Base-by-base conservation (phyloP, 768 basidiomycete genomes). In the Grammothele lineata region DNA sequence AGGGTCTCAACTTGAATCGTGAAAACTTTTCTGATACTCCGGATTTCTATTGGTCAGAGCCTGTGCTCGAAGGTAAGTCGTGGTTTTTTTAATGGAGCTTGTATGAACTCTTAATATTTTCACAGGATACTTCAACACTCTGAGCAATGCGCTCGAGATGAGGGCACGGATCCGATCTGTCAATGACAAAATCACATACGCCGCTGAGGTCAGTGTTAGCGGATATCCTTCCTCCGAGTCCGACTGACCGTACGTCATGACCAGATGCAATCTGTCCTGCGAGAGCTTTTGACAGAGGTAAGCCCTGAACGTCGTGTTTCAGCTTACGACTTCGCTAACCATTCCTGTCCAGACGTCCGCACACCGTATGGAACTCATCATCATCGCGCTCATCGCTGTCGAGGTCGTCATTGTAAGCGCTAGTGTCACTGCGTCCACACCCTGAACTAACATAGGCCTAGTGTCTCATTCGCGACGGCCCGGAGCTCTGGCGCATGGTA, bases 31-130 rank as follows among this genome's bases (percentile, higher is more conserved):
- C 83, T 38, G 92, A 94, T 58, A 82, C 84, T 1, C 91, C 89
- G 0, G 88, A 96, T 65, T 85, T 97, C 55, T 93, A 96, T 63
- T 98, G 95, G 94, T 76, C 86, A 15, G 91, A 96, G 61, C 91
- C 93, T 0, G 87, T 85, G 51, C 74, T 97, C 5, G 94, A 97
- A 70, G 74, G 89, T 83, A 51, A 26, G 79, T 49, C 5, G 15
- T 36, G 9, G 39, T 49, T n/a, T 35, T 21, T 27, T n/a, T 27
- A 24, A 23, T 10, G 27, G 2, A 4, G 33, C n/a, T 21, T 19
- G 34, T 18, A 18, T 10, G 27, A 26, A 32, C 40, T 39, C 7
- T 30, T 53, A 18, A 40, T 27, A 24, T n/a, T 24, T 18, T 3
- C 37, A 15, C 32, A 91, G 85, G 75, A 15, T 83, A 87, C 61